Evolutionary conservation across 352 stramenopile genomes (phyloP).

Genomic region (Globisporangium yorkense): DNA sequence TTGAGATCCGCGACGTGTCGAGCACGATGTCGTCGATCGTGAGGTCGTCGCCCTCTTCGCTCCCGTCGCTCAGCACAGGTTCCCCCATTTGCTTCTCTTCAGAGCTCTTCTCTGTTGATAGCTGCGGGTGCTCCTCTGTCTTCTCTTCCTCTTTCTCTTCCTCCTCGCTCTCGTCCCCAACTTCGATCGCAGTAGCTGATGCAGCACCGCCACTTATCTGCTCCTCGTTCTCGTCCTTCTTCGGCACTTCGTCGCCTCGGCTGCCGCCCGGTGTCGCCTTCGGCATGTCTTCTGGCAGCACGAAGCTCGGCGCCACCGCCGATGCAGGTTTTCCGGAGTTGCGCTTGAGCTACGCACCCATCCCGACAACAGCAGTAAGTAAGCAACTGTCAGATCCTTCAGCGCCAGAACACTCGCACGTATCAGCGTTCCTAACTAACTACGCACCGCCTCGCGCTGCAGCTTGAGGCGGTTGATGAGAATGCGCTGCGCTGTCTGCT

Average conservation of each 20-base stretch:
- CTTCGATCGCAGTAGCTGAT: conserved; percentile 4
- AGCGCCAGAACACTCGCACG: background rate
- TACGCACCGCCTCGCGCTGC: conserved; percentile 38
- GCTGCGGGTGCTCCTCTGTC: background rate
- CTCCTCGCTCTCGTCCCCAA: conserved; percentile 1
- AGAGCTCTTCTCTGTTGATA: background rate
- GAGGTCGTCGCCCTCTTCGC: conserved; percentile 28
- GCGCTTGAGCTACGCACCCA: conserved; percentile 39
- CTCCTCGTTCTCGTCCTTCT: conserved; percentile 3
- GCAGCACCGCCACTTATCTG: background rate
- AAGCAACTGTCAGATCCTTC: background rate
- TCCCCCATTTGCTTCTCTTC: background rate
- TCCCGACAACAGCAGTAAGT: background rate
- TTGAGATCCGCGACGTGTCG: conserved; percentile 45
- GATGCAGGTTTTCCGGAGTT: conserved; percentile 27
- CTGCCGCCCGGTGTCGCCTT: background rate
- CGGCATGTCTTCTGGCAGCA: conserved; percentile 24
- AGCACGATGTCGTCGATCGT: conserved; percentile 59
- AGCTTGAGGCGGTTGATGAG: conserved; percentile 89
- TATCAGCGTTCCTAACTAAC: background rate
- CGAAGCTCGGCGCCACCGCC: conserved; percentile 53
- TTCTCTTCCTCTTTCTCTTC: conserved; percentile 1
- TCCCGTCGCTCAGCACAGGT: background rate
- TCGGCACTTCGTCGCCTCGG: conserved; percentile 3
- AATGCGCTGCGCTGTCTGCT: conserved; percentile 92